Evolutionary conservation across 768 basidiomycete species (phyloP).

Genomic region (Ramaria sp.): DNA sequence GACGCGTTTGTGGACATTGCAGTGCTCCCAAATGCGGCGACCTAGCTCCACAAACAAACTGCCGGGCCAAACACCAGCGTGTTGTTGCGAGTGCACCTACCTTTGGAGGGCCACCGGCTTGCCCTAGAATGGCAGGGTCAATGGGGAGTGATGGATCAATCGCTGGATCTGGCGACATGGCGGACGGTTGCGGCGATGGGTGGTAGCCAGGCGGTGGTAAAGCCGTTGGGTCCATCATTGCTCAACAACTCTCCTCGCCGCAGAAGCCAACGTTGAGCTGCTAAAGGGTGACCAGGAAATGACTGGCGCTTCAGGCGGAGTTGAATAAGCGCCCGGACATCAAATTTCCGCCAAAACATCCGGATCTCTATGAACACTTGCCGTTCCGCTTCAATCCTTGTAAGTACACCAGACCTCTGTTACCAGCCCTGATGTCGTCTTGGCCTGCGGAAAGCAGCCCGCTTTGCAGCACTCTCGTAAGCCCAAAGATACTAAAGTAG

Average conservation of each 20-base stretch:
- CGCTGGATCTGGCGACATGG: slow-evolving; percentile 51
- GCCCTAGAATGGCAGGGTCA: slow-evolving; percentile 39
- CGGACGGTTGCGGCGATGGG: slow-evolving; percentile 31
- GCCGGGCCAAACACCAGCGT: background rate
- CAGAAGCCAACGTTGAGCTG: slow-evolving; percentile 5
- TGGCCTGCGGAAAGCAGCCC: too few relatives aligned
- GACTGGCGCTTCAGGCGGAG: slow-evolving; percentile 5
- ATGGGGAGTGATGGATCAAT: slow-evolving; percentile 71
- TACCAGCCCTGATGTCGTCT: too few relatives aligned
- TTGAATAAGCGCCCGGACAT: background rate
- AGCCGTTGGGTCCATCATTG: slow-evolving; percentile 4
- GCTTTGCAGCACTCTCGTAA: too few relatives aligned
- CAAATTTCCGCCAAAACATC: background rate
- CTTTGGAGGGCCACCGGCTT: slow-evolving; percentile 1
- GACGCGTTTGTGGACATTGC: background rate
- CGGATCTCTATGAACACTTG: background rate
- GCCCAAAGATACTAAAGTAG: too few relatives aligned
- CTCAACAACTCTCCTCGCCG: slow-evolving; percentile 5
- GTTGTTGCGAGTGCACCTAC: background rate
- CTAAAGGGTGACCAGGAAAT: background rate
- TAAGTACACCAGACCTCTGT: too few relatives aligned
- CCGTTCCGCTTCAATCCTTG: too few relatives aligned
- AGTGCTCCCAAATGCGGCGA: background rate
- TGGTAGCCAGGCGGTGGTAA: slow-evolving; percentile 1
- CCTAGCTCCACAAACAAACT: background rate